Evolutionary conservation across 2,329 filamentous ascomycete species (phyloP).

Genomic region (Alternaria dauci): DNA sequence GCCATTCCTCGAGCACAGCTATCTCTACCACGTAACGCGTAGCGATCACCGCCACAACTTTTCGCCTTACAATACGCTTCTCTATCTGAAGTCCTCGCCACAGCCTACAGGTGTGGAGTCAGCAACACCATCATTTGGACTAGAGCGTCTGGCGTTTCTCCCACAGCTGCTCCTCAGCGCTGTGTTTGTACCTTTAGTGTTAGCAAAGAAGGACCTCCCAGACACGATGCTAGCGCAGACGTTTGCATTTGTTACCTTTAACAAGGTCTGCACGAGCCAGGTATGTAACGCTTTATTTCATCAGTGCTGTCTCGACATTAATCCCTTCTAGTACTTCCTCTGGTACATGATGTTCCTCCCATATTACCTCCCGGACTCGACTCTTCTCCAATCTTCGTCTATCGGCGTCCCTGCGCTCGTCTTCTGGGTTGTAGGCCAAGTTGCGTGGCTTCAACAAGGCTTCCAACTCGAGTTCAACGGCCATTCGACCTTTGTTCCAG

Average conservation of each 20-base stretch:
- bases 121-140: constrained; percentile 53
- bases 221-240: constrained; percentile 92
- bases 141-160: constrained; percentile 86
- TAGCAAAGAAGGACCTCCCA: constrained; percentile 83
- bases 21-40: constrained; percentile 88
- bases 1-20: constrained; percentile 89
- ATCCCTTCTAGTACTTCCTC: constrained; percentile 79
- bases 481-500: constrained; percentile 81
- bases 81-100: constrained; percentile 82
- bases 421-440: constrained; percentile 80
- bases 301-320: constrained; percentile 4
- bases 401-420: constrained; percentile 71
- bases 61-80: constrained; percentile 90
- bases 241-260: constrained; percentile 96
- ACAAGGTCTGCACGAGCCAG: constrained; percentile 99
- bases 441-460: constrained; percentile 61
- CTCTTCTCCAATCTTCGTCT: constrained; percentile 67
- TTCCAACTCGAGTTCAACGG: constrained; percentile 69
- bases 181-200: constrained; percentile 74
- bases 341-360: constrained; percentile 97
- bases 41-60: constrained; percentile 99
- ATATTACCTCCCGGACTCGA: constrained; percentile 84
- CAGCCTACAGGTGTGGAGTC: constrained; percentile 28
- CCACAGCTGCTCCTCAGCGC: constrained; percentile 86
- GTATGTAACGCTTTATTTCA: constrained; percentile 59